These are phyloP conservation scores for bread wheat (Triticum aestivum) DNA, from an alignment of 176 grass and related monocot species.

Conservation along the genomic window IWGSC_CS_RefSeq_v2.1 NC_057795.1:14860329-14860828, in stretches of 20 bases:
- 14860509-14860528: conserved; percentile 28
- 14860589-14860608: conserved; percentile 61
- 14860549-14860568: conserved; percentile 36
- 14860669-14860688: conserved; percentile 40
- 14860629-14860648: conserved; percentile 43
- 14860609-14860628: conserved; percentile 50
- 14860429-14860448: conserved; percentile 55
- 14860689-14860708: conserved; percentile 32
- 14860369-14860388: neutral
- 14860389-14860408: neutral
- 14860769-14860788: conserved; percentile 37
- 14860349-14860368: neutral
- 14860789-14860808: conserved; percentile 67
- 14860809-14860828: conserved; percentile 50
- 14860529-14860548: conserved; percentile 56
- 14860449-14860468: conserved; percentile 48
- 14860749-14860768: conserved; percentile 34
- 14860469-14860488: conserved; percentile 60
- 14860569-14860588: conserved; percentile 57
- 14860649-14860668: conserved; percentile 38
- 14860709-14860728: conserved; percentile 22
- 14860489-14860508: conserved; percentile 68
- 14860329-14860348: conserved; percentile 22
- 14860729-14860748: conserved; percentile 45
- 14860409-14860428: conserved; percentile 40